Percentiles rank a stretch among this genome's conserved stretches.
Conservation (phyloP, 129 eudicot genomes). For the Helianthus tuberosus region DNA sequence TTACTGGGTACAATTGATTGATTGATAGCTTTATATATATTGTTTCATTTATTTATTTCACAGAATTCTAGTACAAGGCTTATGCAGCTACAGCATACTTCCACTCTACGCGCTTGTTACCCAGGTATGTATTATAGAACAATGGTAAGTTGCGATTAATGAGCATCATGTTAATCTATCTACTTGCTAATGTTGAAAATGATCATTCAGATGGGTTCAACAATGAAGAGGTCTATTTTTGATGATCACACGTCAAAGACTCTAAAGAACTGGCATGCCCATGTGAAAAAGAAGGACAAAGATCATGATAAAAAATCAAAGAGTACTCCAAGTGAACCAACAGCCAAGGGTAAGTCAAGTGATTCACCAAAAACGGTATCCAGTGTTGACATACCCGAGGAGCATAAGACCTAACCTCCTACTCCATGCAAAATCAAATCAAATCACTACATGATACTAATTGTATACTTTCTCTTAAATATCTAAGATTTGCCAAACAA, state of each 20-base stretch:
- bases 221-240: slow-evolving; percentile 86
- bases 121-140: slow-evolving; percentile 49
- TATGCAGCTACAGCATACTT: slow-evolving; percentile 93
- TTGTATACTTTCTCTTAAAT: background rate
- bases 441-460: background rate
- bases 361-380: slow-evolving; percentile 24
- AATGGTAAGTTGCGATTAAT: background rate
- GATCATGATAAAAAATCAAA: slow-evolving; percentile 14
- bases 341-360: slow-evolving; percentile 15
- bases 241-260: slow-evolving; percentile 91
- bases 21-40: background rate
- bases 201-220: slow-evolving; percentile 82
- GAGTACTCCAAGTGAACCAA: background rate
- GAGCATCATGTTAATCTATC: too few species aligned
- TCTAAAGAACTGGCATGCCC: slow-evolving; percentile 75
- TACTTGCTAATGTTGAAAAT: too few species aligned
- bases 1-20: too few species aligned
- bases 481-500: too few species aligned
- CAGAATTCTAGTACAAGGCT: slow-evolving; percentile 60
- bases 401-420: slow-evolving; percentile 19
- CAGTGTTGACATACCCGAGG: slow-evolving; percentile 49
- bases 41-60: slow-evolving; percentile 4
- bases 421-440: background rate
- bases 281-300: slow-evolving; percentile 56
- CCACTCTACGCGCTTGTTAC: slow-evolving; percentile 96